Evolutionary conservation across 2,329 filamentous ascomycete species (phyloP).

Genomic region (Diplodia scrobiculata): DNA sequence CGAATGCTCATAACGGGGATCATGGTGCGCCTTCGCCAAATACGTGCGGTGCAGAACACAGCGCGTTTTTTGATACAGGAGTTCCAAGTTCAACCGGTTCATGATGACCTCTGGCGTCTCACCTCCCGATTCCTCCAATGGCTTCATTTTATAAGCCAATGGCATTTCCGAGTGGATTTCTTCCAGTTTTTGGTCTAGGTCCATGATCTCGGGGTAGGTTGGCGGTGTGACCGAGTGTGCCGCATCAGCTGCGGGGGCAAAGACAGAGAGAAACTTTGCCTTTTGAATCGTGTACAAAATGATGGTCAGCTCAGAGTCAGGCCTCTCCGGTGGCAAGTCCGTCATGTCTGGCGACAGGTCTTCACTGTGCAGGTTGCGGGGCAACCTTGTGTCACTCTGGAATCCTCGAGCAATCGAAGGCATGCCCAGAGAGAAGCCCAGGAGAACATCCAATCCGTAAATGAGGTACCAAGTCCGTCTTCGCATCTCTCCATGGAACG

Average conservation of each 20-base stretch:
- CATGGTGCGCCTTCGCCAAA: constrained; percentile 47
- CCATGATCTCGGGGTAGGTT: constrained; percentile 44
- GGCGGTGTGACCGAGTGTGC: constrained; percentile 44
- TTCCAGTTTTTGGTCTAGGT: constrained; percentile 43
- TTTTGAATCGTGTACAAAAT: constrained; percentile 30
- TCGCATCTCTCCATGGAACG: constrained; percentile 52
- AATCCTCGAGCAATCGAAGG: constrained; percentile 52
- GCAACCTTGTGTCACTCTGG: constrained; percentile 49
- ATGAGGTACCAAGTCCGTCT: constrained; percentile 50
- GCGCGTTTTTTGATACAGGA: constrained; percentile 56
- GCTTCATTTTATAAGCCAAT: constrained; percentile 42
- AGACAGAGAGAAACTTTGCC: constrained; percentile 25
- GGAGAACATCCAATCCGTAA: constrained; percentile 50
- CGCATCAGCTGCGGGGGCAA: constrained; percentile 41
- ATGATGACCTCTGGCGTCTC: constrained; percentile 57
- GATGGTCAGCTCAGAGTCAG: constrained; percentile 29
- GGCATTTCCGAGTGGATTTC: constrained; percentile 43
- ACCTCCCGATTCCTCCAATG: constrained; percentile 49
- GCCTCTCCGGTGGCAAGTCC: constrained; percentile 40
- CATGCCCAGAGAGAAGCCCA: constrained; percentile 54
- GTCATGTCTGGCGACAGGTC: constrained; percentile 47
- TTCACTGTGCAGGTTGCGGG: constrained; percentile 50
- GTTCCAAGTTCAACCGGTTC: constrained; percentile 55
- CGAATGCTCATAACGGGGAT: constrained; percentile 46
- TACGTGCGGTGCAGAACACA: constrained; percentile 59